Conservation (phyloP, 75 land plant genomes). For the Larix kaempferi region DNA sequence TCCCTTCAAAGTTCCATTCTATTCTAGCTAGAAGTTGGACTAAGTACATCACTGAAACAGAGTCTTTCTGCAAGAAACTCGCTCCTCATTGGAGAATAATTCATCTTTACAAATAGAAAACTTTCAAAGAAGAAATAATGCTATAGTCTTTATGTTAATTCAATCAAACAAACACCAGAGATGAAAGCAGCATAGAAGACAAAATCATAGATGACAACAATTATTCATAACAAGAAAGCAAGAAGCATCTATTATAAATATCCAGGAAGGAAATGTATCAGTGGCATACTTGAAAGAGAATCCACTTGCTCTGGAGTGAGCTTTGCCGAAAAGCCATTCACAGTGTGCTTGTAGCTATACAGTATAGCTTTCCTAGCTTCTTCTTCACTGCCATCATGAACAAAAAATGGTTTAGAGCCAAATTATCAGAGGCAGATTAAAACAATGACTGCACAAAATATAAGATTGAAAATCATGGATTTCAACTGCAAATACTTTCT, state of each 20-base stretch:
- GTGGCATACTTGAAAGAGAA: constrained; percentile 41
- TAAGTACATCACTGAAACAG: not conserved
- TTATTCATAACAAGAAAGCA: not conserved
- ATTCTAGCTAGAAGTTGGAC: not conserved
- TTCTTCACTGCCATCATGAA: constrained; percentile 42
- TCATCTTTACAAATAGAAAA: not conserved
- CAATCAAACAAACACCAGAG: not conserved
- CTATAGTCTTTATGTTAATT: not conserved
- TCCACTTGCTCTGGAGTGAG: constrained; percentile 73
- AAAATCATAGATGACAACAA: not conserved
- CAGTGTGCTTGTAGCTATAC: constrained; percentile 65
- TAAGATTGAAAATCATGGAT: not conserved
- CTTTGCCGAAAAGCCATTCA: constrained; percentile 83
- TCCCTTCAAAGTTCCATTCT: not conserved
- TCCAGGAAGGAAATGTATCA: not conserved
- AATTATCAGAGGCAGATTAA: not conserved
- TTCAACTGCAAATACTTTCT: not conserved
- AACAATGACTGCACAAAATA: not conserved
- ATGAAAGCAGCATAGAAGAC: not conserved
- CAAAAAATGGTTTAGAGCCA: not conserved
- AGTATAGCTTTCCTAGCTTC: constrained; percentile 71
- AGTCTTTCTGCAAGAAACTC: not conserved
- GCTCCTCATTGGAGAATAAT: not conserved
- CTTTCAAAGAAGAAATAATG: not conserved
- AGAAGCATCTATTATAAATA: not conserved